Evolutionary conservation across 352 stramenopile genomes (phyloP).

Genomic region (Pythium aphanidermatum): DNA sequence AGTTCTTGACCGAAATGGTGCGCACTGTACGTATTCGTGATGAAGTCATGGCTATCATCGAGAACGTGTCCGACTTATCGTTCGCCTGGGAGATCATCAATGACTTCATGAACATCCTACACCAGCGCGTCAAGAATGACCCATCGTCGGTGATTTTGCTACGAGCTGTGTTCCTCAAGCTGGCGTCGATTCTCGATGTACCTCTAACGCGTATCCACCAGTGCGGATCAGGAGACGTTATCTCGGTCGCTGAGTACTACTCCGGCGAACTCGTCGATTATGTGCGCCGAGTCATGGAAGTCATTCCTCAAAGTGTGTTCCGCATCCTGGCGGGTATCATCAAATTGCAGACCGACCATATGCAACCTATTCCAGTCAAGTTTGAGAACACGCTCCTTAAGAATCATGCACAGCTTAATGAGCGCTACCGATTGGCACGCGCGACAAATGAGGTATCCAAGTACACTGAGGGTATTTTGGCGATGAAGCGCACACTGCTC

Average conservation of each 20-base stretch:
- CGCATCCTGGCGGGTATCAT: slow-evolving; percentile 92
- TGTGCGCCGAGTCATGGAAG: slow-evolving; percentile 91
- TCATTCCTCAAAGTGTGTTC: slow-evolving; percentile 94
- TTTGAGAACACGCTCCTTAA: slow-evolving; percentile 92
- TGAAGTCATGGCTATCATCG: slow-evolving; percentile 89
- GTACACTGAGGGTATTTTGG: slow-evolving; percentile 93
- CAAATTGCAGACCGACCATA: slow-evolving; percentile 89
- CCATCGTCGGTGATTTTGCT: slow-evolving; percentile 91
- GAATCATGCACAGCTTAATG: slow-evolving; percentile 88
- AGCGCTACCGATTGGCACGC: slow-evolving; percentile 89
- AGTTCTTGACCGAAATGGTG: slow-evolving; percentile 93
- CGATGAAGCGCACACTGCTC: slow-evolving; percentile 93
- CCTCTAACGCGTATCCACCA: slow-evolving; percentile 91
- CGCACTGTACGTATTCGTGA: slow-evolving; percentile 91
- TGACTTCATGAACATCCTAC: slow-evolving; percentile 92
- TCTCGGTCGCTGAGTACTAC: slow-evolving; percentile 93
- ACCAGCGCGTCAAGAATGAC: slow-evolving; percentile 90
- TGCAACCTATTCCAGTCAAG: slow-evolving; percentile 89
- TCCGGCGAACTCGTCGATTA: slow-evolving; percentile 92
- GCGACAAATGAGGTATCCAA: slow-evolving; percentile 94
- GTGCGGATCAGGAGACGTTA: slow-evolving; percentile 88
- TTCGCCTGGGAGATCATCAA: slow-evolving; percentile 95
- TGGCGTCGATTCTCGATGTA: slow-evolving; percentile 92
- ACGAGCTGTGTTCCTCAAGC: slow-evolving; percentile 92
- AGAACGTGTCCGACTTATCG: slow-evolving; percentile 92